Percentiles rank a stretch among this genome's conserved stretches.
phyloP scores from a whole-genome alignment of 208 protist genomes.

The Crithidia bombi region DNA sequence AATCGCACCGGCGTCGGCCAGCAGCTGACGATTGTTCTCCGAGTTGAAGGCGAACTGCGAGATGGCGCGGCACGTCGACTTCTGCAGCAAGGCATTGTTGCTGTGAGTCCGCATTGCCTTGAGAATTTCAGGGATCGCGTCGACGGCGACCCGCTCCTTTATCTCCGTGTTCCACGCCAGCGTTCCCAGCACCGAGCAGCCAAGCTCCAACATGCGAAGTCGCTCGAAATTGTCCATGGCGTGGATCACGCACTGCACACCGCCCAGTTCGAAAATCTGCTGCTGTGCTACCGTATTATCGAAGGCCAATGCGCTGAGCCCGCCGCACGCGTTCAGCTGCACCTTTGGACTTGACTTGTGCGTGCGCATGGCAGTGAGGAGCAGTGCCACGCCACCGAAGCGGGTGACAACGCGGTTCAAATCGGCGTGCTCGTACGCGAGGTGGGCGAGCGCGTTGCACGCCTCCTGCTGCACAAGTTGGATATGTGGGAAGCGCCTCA shows the following conservation, averaged over 20 bases:
- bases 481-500: constrained; percentile 73
- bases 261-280: constrained; percentile 90
- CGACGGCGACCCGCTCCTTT: constrained; percentile 84
- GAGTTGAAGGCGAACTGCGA: constrained; percentile 94
- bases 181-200: constrained; percentile 90
- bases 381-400: constrained; percentile 70
- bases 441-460: constrained; percentile 91
- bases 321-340: constrained; percentile 91
- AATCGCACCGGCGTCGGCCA: constrained; percentile 84
- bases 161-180: constrained; percentile 93
- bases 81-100: constrained; percentile 85
- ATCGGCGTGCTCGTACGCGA: constrained; percentile 88
- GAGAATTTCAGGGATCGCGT: constrained; percentile 86
- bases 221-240: constrained; percentile 90
- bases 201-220: constrained; percentile 90
- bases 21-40: constrained; percentile 86
- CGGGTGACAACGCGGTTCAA: constrained; percentile 85
- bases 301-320: constrained; percentile 91
- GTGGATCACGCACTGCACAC: constrained; percentile 87
- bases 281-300: constrained; percentile 89
- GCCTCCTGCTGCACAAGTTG: constrained; percentile 91
- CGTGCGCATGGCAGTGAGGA: constrained; percentile 79
- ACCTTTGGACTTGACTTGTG: constrained; percentile 81
- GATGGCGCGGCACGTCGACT: constrained; percentile 91
- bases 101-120: constrained; percentile 84